These are phyloP conservation scores for Cucurbita ficifolia DNA, from an alignment of 306 rosid genomes.

Conservation along the genomic window DNA sequence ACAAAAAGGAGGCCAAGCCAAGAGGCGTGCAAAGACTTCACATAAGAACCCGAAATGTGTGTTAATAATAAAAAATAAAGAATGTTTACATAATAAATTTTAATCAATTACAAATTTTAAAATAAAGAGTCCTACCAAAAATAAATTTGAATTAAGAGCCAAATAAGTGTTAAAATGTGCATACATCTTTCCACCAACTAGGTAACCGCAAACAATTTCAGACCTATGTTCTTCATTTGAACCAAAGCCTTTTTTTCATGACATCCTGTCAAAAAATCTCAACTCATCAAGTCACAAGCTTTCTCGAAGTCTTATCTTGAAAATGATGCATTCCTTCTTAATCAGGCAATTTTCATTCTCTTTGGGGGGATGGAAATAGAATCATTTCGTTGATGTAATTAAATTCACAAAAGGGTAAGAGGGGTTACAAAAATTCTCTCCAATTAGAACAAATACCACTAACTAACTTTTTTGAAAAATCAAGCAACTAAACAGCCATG, in stretches of 20 bases:
- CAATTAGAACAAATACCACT: neutral
- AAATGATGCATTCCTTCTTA: neutral
- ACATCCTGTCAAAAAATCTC: neutral
- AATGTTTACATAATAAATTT: neutral
- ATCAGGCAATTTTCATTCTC: neutral
- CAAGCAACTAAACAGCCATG: no score
- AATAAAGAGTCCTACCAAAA: neutral
- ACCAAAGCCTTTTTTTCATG: neutral
- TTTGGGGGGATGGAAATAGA: neutral
- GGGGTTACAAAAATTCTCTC: neutral
- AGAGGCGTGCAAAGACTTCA: neutral
- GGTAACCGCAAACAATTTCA: neutral
- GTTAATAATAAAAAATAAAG: neutral
- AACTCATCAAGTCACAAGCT: neutral
- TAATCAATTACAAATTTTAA: no score
- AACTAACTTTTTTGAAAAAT: no score
- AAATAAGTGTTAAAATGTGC: neutral
- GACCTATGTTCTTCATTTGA: neutral
- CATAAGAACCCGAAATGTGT: neutral
- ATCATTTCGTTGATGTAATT: neutral
- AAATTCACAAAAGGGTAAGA: neutral
- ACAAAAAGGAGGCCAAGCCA: neutral
- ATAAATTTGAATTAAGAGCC: neutral
- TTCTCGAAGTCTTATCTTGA: neutral
- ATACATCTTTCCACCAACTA: neutral